Evolutionary conservation across 202 grass and related monocot genomes (phyloP), one percentile per base, ranked within the genome.

Genomic region (Carex arenaria): DNA sequence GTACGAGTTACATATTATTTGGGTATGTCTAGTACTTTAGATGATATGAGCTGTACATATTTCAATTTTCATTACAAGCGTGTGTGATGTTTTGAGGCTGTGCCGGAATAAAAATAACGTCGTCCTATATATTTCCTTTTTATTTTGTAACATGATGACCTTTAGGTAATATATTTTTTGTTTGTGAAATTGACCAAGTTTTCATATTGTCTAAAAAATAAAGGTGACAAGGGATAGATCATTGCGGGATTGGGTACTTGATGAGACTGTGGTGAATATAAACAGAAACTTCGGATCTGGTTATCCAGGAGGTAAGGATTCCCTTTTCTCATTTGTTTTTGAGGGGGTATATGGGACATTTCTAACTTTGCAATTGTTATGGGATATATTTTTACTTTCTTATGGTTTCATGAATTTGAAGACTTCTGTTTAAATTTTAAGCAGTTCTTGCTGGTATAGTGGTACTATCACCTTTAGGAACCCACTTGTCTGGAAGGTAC

Each of bases 231-330:
- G 95, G 83, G 95, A 98, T 40, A 88, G 90, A 89, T 86, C 91
- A 13, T 87, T 98, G 83, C 75, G 83, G 17, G 87, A 93, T 80
- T 98, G 93, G 95, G 86, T 85, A 9, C 87, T 98, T 85, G 93
- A 98, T 79, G 95, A 98, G 87, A 93, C 87, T 2, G 84, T 84
- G 55, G 85, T 80, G 62, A 92, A 88, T 86, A 84, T 98, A 84
- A 91, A 91, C 38, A 95, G 87, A 89, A 91, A 88, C 70, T 95
- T 88, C 67, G 93, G 93, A 92, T 98, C 95, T 56, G 91, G 95
- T 80, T 98, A 98, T 89, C 91, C 93, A 55, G 92, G 88, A 89
- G 93, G 95, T 95, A 92, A 85, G 52, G 1, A 6, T 36, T 77
- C 56, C 17, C 40, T 83, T 11, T 32, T 38, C 42, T 38, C 45